phyloP scores from a whole-genome alignment of 192 early-diverging fungal genomes.

The Cetraspora pellucida region DNA sequence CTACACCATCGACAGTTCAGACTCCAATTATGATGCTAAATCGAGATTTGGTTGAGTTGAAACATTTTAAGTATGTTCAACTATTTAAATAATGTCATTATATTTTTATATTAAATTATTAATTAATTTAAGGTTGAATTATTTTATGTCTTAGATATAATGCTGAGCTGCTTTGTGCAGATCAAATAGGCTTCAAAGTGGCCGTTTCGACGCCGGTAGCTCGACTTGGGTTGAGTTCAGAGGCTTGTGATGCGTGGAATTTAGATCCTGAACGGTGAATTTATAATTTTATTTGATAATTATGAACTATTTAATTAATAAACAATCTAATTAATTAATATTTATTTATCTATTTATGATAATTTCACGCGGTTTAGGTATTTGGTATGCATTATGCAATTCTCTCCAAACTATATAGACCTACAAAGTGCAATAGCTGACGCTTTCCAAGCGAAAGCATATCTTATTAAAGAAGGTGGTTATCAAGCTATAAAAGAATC shows the following conservation, averaged over 20 bases:
- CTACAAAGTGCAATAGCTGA: conserved; percentile 17
- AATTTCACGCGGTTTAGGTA: conserved; percentile 1
- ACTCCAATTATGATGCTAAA: conserved; percentile 6
- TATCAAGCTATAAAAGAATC: conserved; percentile 25
- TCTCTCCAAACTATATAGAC: conserved; percentile 33
- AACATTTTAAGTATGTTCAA: conserved; percentile 23
- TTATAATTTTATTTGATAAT: background rate
- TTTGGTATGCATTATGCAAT: conserved; percentile 40
- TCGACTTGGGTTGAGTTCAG: conserved; percentile 33
- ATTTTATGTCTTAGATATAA: conserved; percentile 22
- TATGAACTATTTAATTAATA: too few species aligned
- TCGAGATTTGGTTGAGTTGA: conserved; percentile 20
- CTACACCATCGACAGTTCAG: background rate
- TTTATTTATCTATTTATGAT: too few species aligned
- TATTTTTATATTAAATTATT: background rate
- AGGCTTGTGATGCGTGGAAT: conserved; percentile 38
- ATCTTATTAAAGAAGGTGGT: conserved; percentile 17
- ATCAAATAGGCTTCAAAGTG: conserved; percentile 35
- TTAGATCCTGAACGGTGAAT: conserved; percentile 26
- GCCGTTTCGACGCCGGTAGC: conserved; percentile 31
- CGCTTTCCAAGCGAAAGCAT: conserved; percentile 3
- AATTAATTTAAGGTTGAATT: background rate
- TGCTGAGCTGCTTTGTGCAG: conserved; percentile 35
- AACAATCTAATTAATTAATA: too few species aligned
- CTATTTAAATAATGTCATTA: too few species aligned